Evolutionary conservation across 225 moss, liverwort and hornwort genomes (phyloP), one percentile per base, ranked within the genome.

Genomic region (Antitrichia curtipendula): DNA sequence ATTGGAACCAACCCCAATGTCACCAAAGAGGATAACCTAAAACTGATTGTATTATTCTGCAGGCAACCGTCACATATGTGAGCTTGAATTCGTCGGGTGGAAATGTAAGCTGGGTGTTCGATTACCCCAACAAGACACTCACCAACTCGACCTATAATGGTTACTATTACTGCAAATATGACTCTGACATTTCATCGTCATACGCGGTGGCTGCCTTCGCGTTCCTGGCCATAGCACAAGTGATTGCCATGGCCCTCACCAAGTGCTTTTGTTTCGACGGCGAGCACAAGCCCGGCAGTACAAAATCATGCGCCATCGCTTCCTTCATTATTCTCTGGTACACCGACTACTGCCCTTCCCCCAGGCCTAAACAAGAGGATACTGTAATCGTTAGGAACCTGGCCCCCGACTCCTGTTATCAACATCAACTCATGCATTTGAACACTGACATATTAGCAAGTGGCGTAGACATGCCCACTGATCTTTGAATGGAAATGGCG

Each of bases 161-260:
- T 8, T 96, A 96, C 85, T 95, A 94, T 78, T 96, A 93, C 59
- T 98, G 97, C 89, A 91, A 95, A 86, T 97, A 97, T 29, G 90
- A 95, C 47, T 92, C 94, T 27, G 95, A 96, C 85, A 72, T 95
- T 64, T 95, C 96, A 41, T 95, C 97, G 38, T 90, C 91, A 14
- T 94, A 94, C 85, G 96, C 92, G 78, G 96, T 92, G 47, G 94
- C 94, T 32, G 96, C 87, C 27, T 98, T 98, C 87, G 89, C 91
- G 34, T 91, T 94, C 82, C 94, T 96, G 38, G 93, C 92, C n/a
- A 88, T 94, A 41, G 93, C 91, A 40, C 96, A 95, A 83, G 88
- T 96, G 57, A 79, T 96, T 8, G 78, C 90, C 38, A 93, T 98
- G 92, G 94, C 92, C 50, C 84, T 95, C 63, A 96, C 96, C 53